A percentile compares a stretch with the other conserved stretches of the same genome.
Conservation (phyloP, 371 early-diverging fungal species). For the Massospora cicadina region DNA sequence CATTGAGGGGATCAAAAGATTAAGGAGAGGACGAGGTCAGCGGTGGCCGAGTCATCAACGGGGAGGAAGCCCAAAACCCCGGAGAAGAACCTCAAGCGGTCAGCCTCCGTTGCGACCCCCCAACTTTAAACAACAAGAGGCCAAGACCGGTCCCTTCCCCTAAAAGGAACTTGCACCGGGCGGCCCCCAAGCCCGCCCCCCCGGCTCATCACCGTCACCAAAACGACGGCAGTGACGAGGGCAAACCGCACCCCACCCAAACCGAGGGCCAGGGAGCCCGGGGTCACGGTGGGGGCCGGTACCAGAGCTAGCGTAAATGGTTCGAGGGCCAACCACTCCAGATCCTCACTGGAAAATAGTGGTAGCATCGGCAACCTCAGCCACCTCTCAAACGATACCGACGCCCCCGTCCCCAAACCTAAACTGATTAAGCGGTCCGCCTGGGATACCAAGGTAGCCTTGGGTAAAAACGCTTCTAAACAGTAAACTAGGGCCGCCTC, state of each 20-base stretch:
- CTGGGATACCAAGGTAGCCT: neutral
- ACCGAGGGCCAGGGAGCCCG: neutral
- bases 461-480: neutral
- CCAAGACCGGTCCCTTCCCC: neutral
- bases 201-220: neutral
- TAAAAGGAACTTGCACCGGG: neutral
- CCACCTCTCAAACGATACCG: neutral
- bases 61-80: neutral
- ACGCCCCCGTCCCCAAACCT: neutral
- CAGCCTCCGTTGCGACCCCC: neutral
- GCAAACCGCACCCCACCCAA: neutral
- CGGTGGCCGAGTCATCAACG: neutral
- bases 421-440: neutral
- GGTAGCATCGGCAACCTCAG: neutral
- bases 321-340: neutral
- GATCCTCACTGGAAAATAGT: neutral
- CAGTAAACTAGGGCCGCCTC: neutral
- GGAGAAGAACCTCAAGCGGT: neutral
- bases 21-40: neutral
- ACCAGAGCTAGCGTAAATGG: no score
- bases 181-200: neutral
- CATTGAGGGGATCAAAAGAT: neutral
- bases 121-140: neutral
- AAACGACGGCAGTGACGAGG: neutral
- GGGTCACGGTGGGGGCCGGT: neutral